Conservation (phyloP, 805 yeast genomes). For the Teunomyces stri region DNA sequence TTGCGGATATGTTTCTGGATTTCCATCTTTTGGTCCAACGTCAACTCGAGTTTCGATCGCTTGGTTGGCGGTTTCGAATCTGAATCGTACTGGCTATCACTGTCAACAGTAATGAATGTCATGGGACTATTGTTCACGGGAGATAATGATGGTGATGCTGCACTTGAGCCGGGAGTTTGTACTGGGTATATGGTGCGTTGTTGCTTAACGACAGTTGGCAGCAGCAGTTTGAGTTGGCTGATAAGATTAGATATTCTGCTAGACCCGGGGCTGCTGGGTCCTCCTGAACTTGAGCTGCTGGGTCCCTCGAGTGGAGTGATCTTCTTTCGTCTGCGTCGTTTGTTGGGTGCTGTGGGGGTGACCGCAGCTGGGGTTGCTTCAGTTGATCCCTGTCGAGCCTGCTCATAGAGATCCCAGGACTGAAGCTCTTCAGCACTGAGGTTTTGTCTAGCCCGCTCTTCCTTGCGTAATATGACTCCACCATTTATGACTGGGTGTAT, state of each 20-base stretch:
- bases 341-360: not conserved
- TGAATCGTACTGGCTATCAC: constrained; percentile 8
- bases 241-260: constrained; percentile 12
- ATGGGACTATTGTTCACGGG: constrained; percentile 10
- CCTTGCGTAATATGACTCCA: constrained; percentile 36
- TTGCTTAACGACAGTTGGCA: not conserved
- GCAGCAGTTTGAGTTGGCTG: constrained; percentile 10
- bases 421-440: constrained; percentile 33
- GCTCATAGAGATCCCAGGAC: constrained; percentile 39
- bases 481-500: constrained; percentile 30
- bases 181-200: not conserved
- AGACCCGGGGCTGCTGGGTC: not conserved
- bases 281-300: not conserved
- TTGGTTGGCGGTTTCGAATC: constrained; percentile 6
- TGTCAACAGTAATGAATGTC: constrained; percentile 2
- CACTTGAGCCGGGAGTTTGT: constrained; percentile 1
- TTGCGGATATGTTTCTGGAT: constrained; percentile 59
- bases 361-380: not conserved
- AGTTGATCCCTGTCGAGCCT: constrained; percentile 16
- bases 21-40: constrained; percentile 47
- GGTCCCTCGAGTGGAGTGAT: constrained; percentile 9
- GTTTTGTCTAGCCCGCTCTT: constrained; percentile 25
- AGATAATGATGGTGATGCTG: constrained; percentile 8
- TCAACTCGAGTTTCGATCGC: constrained; percentile 14
- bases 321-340: constrained; percentile 16